Percentiles rank a stretch among this genome's conserved stretches.
Conservation (phyloP, 2,329 filamentous ascomycete species). For the Phaeosphaeria sp. region DNA sequence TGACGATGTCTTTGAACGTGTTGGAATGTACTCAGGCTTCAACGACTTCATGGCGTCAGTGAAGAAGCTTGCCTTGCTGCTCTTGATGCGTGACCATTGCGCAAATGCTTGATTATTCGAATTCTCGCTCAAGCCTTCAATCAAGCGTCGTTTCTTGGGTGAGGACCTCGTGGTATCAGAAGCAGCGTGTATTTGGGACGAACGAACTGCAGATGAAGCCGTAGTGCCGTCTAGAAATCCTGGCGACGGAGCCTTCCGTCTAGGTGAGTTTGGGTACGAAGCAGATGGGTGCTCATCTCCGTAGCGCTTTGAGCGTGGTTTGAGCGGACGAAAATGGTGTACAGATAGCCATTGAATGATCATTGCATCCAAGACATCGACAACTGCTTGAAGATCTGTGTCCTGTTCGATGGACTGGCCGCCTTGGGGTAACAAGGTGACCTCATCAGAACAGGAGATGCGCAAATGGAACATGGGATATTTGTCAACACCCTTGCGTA, state of each 20-base stretch:
- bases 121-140: not conserved
- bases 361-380: slow-evolving; percentile 72
- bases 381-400: slow-evolving; percentile 59
- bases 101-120: slow-evolving; percentile 31
- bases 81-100: slow-evolving; percentile 55
- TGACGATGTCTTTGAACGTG: not conserved
- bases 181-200: not conserved
- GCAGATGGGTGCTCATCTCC: slow-evolving; percentile 1
- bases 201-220: not conserved
- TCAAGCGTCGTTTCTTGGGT: not conserved
- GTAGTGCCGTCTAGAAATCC: not conserved
- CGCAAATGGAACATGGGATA: slow-evolving; percentile 92
- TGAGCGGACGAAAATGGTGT: slow-evolving; percentile 69
- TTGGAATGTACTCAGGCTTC: slow-evolving; percentile 4
- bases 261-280: not conserved
- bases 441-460: slow-evolving; percentile 55
- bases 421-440: slow-evolving; percentile 14
- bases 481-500: slow-evolving; percentile 73
- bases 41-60: slow-evolving; percentile 24
- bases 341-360: slow-evolving; percentile 77
- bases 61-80: slow-evolving; percentile 44
- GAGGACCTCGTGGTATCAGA: not conserved
- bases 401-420: slow-evolving; percentile 34
- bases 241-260: not conserved
- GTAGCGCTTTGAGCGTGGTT: slow-evolving; percentile 22